phyloP scores from a whole-genome alignment of 2,329 filamentous ascomycete genomes.

The Dryadomyces quercivorus region DNA sequence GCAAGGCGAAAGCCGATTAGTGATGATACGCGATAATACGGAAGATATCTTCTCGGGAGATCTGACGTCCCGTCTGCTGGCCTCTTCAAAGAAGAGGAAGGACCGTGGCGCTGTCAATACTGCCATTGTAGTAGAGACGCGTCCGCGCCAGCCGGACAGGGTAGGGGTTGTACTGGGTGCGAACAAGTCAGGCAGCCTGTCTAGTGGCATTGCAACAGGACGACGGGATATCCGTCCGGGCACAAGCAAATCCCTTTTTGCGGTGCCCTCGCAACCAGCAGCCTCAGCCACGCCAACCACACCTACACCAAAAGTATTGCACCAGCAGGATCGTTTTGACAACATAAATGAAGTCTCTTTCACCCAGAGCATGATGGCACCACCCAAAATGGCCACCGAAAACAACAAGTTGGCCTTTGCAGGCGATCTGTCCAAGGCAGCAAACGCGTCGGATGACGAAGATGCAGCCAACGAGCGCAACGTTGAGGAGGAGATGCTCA shows the following conservation, averaged over 20 bases:
- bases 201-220: not conserved
- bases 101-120: constrained; percentile 23
- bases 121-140: constrained; percentile 44
- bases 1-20: constrained; percentile 41
- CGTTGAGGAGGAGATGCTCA: constrained; percentile 48
- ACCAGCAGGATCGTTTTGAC: not conserved
- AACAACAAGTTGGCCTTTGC: constrained; percentile 32
- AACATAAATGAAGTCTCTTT: constrained; percentile 16
- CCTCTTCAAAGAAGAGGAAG: constrained; percentile 27
- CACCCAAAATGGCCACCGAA: constrained; percentile 3
- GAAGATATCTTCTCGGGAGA: constrained; percentile 17
- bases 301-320: not conserved
- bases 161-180: constrained; percentile 39
- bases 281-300: not conserved
- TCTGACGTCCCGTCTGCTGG: constrained; percentile 17
- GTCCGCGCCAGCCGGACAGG: constrained; percentile 26
- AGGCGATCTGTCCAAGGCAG: constrained; percentile 37
- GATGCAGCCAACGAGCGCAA: constrained; percentile 34
- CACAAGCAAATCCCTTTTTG: constrained; percentile 7
- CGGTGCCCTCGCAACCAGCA: not conserved
- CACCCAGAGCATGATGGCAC: constrained; percentile 14
- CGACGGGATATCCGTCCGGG: not conserved
- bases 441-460: constrained; percentile 37
- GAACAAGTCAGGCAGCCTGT: constrained; percentile 17
- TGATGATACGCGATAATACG: constrained; percentile 40